Evolutionary conservation across 75 land plant genomes (phyloP).

Genomic region (Sequoiadendron giganteum): DNA sequence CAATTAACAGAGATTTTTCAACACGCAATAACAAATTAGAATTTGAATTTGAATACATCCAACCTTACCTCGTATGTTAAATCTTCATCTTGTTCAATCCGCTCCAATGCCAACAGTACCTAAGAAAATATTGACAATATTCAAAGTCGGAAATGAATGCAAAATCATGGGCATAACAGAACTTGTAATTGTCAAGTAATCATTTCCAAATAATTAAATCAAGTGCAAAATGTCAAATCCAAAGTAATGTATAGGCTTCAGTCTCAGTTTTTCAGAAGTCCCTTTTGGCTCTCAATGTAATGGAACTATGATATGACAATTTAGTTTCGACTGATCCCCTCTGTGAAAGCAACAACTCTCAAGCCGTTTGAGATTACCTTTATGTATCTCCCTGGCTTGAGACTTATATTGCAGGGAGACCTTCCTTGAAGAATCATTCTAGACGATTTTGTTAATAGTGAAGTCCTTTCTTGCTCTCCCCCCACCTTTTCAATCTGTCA

Average conservation of each 20-base stretch:
- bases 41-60: neutral
- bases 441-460: too few relatives aligned
- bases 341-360: neutral
- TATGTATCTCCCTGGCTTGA: too few relatives aligned
- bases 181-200: neutral
- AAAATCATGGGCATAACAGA: neutral
- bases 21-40: neutral
- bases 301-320: neutral
- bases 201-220: constrained; percentile 1
- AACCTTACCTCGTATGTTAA: constrained; percentile 52
- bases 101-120: constrained; percentile 62
- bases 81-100: constrained; percentile 63
- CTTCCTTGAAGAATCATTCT: neutral
- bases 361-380: neutral
- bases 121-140: constrained; percentile 14
- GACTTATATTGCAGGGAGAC: neutral
- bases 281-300: neutral
- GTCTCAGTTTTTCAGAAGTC: neutral
- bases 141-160: neutral
- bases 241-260: neutral
- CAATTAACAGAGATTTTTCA: neutral
- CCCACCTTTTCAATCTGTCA: too few relatives aligned
- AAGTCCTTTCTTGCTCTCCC: neutral
- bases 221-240: neutral
- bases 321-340: neutral